Evolutionary conservation across 345 rosid species (phyloP).

Genomic region (Brassica juncea): DNA sequence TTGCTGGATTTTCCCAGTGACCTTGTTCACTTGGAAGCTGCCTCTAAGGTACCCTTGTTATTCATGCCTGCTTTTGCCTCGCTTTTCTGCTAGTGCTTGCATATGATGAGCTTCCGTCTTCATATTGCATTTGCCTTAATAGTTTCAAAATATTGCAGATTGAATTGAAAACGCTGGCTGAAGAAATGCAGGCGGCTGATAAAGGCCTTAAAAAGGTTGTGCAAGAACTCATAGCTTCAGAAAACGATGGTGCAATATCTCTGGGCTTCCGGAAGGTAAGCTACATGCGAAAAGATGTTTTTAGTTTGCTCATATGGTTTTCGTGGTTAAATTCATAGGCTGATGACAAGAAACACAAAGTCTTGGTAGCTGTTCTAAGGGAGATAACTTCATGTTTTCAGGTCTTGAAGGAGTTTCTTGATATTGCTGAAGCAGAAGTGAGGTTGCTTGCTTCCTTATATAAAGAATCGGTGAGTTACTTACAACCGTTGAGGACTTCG

Average conservation of each 20-base stretch:
- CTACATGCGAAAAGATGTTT: slow-evolving; percentile 8
- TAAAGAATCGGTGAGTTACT: slow-evolving; percentile 77
- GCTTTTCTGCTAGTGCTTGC: slow-evolving; percentile 1
- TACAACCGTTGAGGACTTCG: background rate
- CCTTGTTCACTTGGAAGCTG: slow-evolving; percentile 88
- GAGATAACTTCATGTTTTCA: slow-evolving; percentile 36
- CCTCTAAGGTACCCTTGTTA: slow-evolving; percentile 73
- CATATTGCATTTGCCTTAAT: background rate
- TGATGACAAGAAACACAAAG: background rate
- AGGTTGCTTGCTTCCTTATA: slow-evolving; percentile 74
- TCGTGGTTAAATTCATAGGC: slow-evolving; percentile 4
- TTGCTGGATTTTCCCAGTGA: slow-evolving; percentile 88
- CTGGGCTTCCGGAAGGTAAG: slow-evolving; percentile 89
- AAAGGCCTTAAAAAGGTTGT: slow-evolving; percentile 95
- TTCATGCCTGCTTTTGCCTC: slow-evolving; percentile 18
- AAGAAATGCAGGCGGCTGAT: slow-evolving; percentile 98
- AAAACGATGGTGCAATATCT: slow-evolving; percentile 82
- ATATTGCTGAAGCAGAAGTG: slow-evolving; percentile 90
- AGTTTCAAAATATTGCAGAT: slow-evolving; percentile 51
- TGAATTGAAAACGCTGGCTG: slow-evolving; percentile 92
- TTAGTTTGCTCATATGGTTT: slow-evolving; percentile 14
- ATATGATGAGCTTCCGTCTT: background rate
- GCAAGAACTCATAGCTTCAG: slow-evolving; percentile 84
- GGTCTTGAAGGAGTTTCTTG: slow-evolving; percentile 81
- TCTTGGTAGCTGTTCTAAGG: slow-evolving; percentile 2